Base-by-base conservation (phyloP, 2,329 filamentous ascomycete species). In the Lecanicillium sp. region DNA sequence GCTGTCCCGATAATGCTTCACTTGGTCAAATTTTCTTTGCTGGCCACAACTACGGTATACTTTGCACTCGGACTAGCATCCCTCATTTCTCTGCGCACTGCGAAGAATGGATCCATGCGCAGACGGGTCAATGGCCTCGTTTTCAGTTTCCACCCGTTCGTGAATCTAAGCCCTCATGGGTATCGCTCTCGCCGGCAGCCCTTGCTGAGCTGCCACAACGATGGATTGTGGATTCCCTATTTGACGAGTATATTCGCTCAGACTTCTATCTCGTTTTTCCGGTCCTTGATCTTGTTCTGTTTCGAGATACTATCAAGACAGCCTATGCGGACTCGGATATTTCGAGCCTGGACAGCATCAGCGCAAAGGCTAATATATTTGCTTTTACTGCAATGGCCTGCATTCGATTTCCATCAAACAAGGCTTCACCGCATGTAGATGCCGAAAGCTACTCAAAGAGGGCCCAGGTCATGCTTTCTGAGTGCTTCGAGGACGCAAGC, bases 11-110 rank as follows among this genome's bases (percentile, higher is more conserved):
- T 7, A 25, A 25, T 25, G 22, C 22, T 11, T 7, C 11, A 11
- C 22, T 25, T 25, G 22, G 22, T 25, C 22, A 25, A 25, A 25
- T 25, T 25, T 25, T 30, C 48, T 71, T 70, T 44, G 65, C 65
- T 4, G 68, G 69, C 1, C 57, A 62, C 33, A 59, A 67, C 40
- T 51, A 73, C 9, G 69, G 69, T 9, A 58, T 59, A 11, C 63
- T 71, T 22, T 70, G 63, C 46, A 54, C 63, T 7, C 58, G 64
- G 34, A 68, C 64, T 12, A 68, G 71, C 6, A 62, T 73, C 2
- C 71, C 70, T 0, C 62, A 71, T 29, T 59, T 75, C 29, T 67
- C 70, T 0, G 50, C 56, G 0, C 58, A 66, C 12, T 70, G 70
- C 5, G 62, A 61, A 37, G 50, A 65, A 46, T 73, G 68, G 67